Evolutionary conservation across 2,329 filamentous ascomycete species (phyloP).

Genomic region (Colletotrichum costaricense): DNA sequence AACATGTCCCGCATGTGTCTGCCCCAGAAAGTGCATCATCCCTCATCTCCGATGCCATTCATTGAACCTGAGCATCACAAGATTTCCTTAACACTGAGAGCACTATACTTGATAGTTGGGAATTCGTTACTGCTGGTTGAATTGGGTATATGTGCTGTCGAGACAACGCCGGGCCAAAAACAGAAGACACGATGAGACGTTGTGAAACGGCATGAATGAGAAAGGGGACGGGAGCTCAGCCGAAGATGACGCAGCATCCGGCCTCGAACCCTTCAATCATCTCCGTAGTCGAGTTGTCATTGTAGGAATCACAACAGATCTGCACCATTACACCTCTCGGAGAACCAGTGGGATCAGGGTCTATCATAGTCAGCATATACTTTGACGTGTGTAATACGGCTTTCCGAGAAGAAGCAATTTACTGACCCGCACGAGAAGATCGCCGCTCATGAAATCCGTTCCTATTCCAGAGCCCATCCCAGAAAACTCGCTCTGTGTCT

Average conservation of each 20-base stretch:
- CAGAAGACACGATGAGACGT: too few relatives aligned
- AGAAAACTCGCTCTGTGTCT: constrained; percentile 18
- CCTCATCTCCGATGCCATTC: not conserved
- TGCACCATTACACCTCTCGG: constrained; percentile 48
- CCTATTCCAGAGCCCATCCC: constrained; percentile 26
- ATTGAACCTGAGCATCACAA: not conserved
- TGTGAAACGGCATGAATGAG: not conserved
- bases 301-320: constrained; percentile 46
- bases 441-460: not conserved
- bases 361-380: constrained; percentile 25
- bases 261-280: too few relatives aligned
- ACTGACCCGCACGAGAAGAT: constrained; percentile 10
- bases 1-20: not conserved
- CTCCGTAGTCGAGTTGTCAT: constrained; percentile 21
- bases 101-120: not conserved
- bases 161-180: too few relatives aligned
- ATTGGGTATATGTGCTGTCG: too few relatives aligned
- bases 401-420: not conserved
- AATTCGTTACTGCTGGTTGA: not conserved
- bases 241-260: not conserved
- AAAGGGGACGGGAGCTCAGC: not conserved
- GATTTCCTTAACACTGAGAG: not conserved
- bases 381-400: too few relatives aligned
- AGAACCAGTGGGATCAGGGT: constrained; percentile 40
- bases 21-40: not conserved